Evolutionary conservation across 768 basidiomycete species (phyloP), one percentile per base, ranked within the genome.

Genomic region (Scleroderma bovista): DNA sequence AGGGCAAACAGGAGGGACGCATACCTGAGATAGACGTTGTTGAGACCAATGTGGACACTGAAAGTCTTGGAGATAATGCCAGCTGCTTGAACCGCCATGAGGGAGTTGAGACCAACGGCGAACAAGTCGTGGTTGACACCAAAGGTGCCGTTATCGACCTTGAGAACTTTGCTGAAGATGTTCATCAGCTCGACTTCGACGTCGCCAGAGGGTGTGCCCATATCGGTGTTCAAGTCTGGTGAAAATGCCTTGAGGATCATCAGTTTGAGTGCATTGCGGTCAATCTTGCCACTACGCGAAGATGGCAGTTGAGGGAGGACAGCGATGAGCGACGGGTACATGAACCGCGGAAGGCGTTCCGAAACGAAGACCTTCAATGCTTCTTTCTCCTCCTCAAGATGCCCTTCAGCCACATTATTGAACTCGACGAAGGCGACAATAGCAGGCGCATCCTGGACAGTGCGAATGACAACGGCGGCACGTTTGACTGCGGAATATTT

Each of bases 21-120:
- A 48, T 44, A 63, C 63, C 60, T 64, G 47, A 65, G 51, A 42
- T 65, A 65, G 31, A 60, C 55, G 38, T 65, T 58, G 24, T 65
- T 65, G 41, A 65, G 50, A 22, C 63, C 64, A 24, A 65, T 57
- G 46, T 65, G 61, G 5, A 63, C 61, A 22, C 24, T 52, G 42
- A 65, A 65, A 6, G 61, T 65, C 56, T 61, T 65, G 26, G 64
- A 61, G 23, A 65, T 47, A 23, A 59, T 10, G 32, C 63, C 64
- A 42, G 63, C 63, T 1, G 61, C 63, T 50, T 65, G 63, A n/a
- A 65, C 64, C 10, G 63, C 64, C 64, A 65, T 65, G 43, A 65
- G 44, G 20, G 63, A 63, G 51, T 65, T 65, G 56, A 65, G 39
- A 23, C 64, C 63, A 15, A 65, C 51, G 15, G 63, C 62, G 38